Evolutionary conservation across 495 filamentous ascomycete genomes (phyloP).

Genomic region (Neurospora africana): DNA sequence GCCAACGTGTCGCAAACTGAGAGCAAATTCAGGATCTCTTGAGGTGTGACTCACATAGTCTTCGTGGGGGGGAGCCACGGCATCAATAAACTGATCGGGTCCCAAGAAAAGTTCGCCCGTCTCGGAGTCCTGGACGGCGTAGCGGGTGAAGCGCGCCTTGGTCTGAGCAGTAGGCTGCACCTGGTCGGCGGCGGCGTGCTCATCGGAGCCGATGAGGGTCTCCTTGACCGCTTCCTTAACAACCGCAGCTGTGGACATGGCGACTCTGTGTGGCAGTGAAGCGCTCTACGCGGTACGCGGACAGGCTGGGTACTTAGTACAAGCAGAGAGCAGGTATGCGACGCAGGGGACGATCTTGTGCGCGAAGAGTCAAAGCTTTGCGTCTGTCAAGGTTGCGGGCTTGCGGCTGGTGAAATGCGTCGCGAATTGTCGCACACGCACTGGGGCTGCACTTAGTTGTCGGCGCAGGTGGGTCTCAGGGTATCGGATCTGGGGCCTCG

Average conservation of each 20-base stretch:
- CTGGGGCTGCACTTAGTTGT: not conserved
- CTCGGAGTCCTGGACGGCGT: conserved; percentile 64
- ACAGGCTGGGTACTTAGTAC: not conserved
- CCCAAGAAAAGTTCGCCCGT: conserved; percentile 72
- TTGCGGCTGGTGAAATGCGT: not conserved
- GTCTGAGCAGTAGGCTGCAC: conserved; percentile 56
- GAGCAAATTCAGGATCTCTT: not conserved
- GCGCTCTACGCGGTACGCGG: not conserved
- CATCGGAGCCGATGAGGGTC: conserved; percentile 56
- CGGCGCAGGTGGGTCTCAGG: not conserved
- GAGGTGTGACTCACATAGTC: conserved; percentile 67
- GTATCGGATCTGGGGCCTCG: not conserved
- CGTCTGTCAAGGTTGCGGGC: not conserved
- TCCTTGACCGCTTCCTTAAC: conserved; percentile 69
- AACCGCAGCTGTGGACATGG: conserved; percentile 30
- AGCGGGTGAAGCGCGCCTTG: conserved; percentile 60
- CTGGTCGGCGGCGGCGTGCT: conserved; percentile 23
- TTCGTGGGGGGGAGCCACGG: conserved; percentile 75
- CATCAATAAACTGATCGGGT: conserved; percentile 76
- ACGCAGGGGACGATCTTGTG: not conserved
- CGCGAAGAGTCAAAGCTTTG: not conserved
- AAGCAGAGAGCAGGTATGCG: not conserved
- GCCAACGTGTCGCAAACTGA: conserved; percentile 13
- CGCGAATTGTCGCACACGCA: not conserved
- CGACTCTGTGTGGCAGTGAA: conserved; percentile 5